Conservation (phyloP, 495 filamentous ascomycete genomes). For the Daldinia decipiens region DNA sequence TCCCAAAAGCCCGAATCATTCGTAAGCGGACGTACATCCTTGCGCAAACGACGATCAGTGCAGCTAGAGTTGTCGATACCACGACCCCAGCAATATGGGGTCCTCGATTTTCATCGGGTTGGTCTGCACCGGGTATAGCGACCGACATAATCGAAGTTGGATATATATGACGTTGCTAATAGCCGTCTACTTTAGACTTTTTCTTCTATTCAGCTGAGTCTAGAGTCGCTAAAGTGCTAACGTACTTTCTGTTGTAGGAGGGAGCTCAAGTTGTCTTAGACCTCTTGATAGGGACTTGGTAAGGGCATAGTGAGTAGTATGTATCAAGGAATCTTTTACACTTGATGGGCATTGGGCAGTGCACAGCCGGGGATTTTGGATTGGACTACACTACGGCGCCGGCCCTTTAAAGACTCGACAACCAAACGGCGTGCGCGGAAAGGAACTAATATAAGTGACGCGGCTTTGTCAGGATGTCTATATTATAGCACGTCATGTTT, state of each 20-base stretch:
- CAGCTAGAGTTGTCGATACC: conserved; percentile 50
- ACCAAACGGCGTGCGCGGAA: conserved; percentile 8
- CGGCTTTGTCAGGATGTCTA: neutral
- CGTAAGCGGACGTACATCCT: conserved; percentile 60
- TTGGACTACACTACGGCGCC: neutral
- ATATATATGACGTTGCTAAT: neutral
- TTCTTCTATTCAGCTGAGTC: neutral
- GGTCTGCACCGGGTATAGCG: conserved; percentile 12
- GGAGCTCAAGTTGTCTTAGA: neutral
- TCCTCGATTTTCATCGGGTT: conserved; percentile 52
- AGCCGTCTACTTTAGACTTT: neutral
- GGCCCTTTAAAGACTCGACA: conserved; percentile 2
- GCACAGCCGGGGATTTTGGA: neutral
- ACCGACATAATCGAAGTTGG: conserved; percentile 16
- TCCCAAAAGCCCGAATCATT: conserved; percentile 57
- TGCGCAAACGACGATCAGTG: conserved; percentile 33
- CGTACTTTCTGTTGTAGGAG: neutral
- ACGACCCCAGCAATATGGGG: conserved; percentile 56
- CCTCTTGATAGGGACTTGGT: neutral
- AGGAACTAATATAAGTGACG: conserved; percentile 6
- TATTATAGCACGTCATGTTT: neutral
- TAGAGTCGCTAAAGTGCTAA: neutral
- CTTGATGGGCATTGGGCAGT: neutral
- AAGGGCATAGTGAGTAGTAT: neutral
- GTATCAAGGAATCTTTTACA: neutral